phyloP scores from a whole-genome alignment of 176 grass and related monocot species.

The Ensete glaucum region DNA sequence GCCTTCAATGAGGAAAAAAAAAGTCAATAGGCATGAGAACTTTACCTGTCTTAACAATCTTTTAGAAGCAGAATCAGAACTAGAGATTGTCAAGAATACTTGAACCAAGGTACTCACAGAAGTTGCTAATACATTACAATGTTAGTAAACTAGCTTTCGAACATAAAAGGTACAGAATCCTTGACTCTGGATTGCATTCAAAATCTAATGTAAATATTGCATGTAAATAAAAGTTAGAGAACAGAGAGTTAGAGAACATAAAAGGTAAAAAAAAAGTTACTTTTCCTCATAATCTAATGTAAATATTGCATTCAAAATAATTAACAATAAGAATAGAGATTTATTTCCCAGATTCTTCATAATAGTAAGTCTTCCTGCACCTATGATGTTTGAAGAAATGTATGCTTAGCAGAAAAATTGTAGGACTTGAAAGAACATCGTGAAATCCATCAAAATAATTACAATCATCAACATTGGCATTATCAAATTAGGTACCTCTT shows the following conservation, averaged over 20 bases:
- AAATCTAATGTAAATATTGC: no score
- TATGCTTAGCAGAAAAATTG: neutral
- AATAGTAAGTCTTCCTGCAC: neutral
- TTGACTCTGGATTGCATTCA: no score
- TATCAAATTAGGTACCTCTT: slow-evolving; percentile 49
- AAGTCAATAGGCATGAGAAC: neutral
- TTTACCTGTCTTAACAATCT: neutral
- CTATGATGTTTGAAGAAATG: neutral
- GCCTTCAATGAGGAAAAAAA: slow-evolving; percentile 34
- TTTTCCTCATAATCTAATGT: no score
- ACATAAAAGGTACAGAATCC: no score
- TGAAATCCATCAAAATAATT: neutral
- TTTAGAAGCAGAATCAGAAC: neutral
- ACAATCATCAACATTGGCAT: neutral
- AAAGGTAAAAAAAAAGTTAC: no score
- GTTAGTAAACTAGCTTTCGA: neutral
- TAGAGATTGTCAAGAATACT: no score
- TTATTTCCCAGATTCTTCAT: no score
- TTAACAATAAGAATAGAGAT: no score
- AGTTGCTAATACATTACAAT: neutral
- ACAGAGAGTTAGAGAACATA: no score
- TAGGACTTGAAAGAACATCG: neutral
- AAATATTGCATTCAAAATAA: no score
- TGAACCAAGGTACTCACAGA: neutral
- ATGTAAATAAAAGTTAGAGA: no score